Percentiles rank a stretch among this genome's conserved stretches.
Conservation (phyloP, 345 rosid genomes). For the Eucalyptus sp. region DNA sequence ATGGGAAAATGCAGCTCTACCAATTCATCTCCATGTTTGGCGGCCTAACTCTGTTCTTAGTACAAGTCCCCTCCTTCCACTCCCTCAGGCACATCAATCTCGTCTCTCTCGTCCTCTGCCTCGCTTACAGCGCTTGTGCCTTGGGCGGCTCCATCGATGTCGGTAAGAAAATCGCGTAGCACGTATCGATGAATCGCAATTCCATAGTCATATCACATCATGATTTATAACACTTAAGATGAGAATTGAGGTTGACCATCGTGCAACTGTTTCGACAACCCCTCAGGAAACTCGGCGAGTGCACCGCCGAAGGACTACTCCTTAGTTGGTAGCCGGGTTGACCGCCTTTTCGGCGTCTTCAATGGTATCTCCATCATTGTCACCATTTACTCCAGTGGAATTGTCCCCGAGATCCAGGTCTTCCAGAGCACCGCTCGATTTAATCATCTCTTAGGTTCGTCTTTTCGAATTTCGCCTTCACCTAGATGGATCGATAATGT, state of each 20-base stretch:
- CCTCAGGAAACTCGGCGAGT: slow-evolving; percentile 25
- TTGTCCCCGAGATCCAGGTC: slow-evolving; percentile 58
- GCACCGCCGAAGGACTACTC: slow-evolving; percentile 33
- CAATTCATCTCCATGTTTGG: slow-evolving; percentile 37
- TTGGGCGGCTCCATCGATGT: slow-evolving; percentile 26
- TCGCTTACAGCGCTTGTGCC: slow-evolving; percentile 30
- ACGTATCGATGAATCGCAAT: neutral
- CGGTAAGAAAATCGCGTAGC: neutral
- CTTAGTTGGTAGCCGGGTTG: slow-evolving; percentile 2
- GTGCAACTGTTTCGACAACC: neutral
- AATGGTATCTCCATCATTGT: slow-evolving; percentile 36
- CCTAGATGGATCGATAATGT: neutral
- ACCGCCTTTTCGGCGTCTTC: slow-evolving; percentile 17
- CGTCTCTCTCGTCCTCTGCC: slow-evolving; percentile 25
- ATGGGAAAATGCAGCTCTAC: slow-evolving; percentile 34
- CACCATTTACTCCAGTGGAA: slow-evolving; percentile 38
- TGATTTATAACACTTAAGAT: neutral
- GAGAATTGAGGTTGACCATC: neutral
- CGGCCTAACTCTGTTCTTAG: slow-evolving; percentile 9
- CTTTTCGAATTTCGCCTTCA: neutral
- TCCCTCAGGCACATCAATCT: slow-evolving; percentile 50
- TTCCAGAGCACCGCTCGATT: neutral
- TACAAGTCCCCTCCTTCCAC: slow-evolving; percentile 58
- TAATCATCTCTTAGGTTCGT: neutral
- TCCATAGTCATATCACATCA: neutral